Evolutionary conservation across 177 flowering plant species (phyloP).

Genomic region (Vitis hybrid): DNA sequence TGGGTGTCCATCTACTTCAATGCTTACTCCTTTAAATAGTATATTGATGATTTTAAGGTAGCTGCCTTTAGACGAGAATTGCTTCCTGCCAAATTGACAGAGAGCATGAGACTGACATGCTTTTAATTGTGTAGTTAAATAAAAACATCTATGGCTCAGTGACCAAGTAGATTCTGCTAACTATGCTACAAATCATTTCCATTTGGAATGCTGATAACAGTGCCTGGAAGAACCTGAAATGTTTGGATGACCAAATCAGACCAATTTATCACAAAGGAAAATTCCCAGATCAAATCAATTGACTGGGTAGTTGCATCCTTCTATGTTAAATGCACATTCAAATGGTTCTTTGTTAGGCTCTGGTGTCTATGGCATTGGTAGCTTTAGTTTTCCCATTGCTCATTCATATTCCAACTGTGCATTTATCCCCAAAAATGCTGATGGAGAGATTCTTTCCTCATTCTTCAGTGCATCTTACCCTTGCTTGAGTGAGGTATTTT

Average conservation of each 20-base stretch:
- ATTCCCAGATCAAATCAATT: no score
- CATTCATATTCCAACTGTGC: not conserved
- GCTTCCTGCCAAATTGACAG: not conserved
- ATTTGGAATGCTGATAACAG: no score
- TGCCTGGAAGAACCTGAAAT: no score
- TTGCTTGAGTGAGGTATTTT: constrained; percentile 13
- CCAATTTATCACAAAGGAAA: no score
- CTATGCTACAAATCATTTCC: not conserved
- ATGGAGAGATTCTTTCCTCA: not conserved
- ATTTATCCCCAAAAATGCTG: not conserved
- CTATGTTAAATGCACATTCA: no score
- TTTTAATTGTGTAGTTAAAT: not conserved
- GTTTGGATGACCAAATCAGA: no score
- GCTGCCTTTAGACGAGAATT: not conserved
- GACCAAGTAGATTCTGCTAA: not conserved
- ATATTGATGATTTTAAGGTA: not conserved
- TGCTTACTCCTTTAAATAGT: not conserved
- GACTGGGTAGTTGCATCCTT: no score
- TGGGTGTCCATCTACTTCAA: not conserved
- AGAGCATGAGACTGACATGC: not conserved
- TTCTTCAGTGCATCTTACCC: constrained; percentile 5
- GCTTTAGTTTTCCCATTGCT: no score
- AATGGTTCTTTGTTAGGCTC: no score
- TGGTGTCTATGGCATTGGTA: no score
- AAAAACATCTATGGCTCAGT: not conserved